Percentiles rank a stretch among this genome's conserved stretches.
These are phyloP conservation scores for Xenoacremonium recifei DNA, from an alignment of 2,329 filamentous ascomycete genomes.

Conservation along the genomic window DNA sequence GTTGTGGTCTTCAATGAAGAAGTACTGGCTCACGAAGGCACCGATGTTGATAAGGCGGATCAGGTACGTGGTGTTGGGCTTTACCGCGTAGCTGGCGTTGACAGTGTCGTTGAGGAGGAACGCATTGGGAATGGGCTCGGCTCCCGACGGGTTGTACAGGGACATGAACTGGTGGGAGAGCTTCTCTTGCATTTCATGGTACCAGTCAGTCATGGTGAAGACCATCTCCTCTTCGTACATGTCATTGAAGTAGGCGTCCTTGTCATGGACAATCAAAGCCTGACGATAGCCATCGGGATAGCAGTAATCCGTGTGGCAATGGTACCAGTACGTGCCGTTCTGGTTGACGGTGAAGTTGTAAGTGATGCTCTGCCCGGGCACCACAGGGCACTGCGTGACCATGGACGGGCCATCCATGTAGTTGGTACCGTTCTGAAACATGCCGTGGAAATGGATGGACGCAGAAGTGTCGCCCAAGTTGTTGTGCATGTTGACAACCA, in stretches of 20 bases:
- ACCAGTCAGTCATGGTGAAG: neutral
- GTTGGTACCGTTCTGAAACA: slow-evolving; percentile 56
- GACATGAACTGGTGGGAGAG: neutral
- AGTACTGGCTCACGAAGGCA: neutral
- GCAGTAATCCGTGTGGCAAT: slow-evolving; percentile 42
- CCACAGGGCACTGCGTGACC: slow-evolving; percentile 57
- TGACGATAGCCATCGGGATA: neutral
- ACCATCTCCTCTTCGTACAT: neutral
- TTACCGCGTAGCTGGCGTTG: neutral
- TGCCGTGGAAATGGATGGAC: slow-evolving; percentile 58
- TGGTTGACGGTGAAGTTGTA: slow-evolving; percentile 59
- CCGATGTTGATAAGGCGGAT: neutral
- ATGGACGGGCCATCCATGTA: slow-evolving; percentile 57
- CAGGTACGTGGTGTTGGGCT: neutral
- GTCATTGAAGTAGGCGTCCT: neutral
- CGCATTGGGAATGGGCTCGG: neutral
- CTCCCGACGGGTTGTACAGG: neutral
- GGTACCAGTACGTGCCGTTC: slow-evolving; percentile 63
- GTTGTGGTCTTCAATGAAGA: neutral
- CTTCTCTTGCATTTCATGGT: neutral
- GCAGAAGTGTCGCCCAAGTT: slow-evolving; percentile 41
- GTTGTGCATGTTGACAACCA: slow-evolving; percentile 50
- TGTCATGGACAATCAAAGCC: neutral
- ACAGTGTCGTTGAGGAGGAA: neutral
- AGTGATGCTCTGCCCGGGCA: slow-evolving; percentile 50